phyloP scores from a whole-genome alignment of 1,284 basidiomycete genomes.

The Ustilago curta region DNA sequence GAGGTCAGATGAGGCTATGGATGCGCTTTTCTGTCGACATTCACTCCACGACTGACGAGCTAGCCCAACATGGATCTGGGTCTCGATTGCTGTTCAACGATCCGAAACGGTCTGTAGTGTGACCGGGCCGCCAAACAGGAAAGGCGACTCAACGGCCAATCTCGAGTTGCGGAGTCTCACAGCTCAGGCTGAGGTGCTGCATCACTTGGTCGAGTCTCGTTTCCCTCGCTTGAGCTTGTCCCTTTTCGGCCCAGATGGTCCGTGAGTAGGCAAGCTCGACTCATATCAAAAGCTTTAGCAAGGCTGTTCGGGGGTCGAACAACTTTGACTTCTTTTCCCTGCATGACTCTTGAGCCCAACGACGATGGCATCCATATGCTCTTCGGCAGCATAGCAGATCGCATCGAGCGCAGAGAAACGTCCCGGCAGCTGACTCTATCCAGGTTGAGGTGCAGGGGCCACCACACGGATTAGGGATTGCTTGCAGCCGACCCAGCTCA shows the following conservation, averaged over 20 bases:
- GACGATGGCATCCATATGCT: not conserved
- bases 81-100: not conserved
- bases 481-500: slow-evolving; percentile 6
- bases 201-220: not conserved
- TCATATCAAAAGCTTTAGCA: not conserved
- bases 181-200: not conserved
- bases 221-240: too few species aligned
- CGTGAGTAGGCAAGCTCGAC: not conserved
- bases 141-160: not conserved
- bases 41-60: not conserved
- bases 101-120: slow-evolving; percentile 2
- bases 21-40: not conserved
- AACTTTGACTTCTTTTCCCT: not conserved
- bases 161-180: slow-evolving; percentile 4
- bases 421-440: not conserved
- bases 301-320: not conserved
- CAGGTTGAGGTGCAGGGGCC: slow-evolving; percentile 33
- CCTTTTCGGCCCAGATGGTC: not conserved
- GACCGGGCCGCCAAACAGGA: not conserved
- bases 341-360: not conserved
- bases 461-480: slow-evolving; percentile 9
- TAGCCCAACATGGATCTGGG: not conserved
- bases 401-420: not conserved
- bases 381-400: not conserved
- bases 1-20: not conserved